phyloP scores from a whole-genome alignment of 805 yeast species.

The Teunomyces aglyptinius region DNA sequence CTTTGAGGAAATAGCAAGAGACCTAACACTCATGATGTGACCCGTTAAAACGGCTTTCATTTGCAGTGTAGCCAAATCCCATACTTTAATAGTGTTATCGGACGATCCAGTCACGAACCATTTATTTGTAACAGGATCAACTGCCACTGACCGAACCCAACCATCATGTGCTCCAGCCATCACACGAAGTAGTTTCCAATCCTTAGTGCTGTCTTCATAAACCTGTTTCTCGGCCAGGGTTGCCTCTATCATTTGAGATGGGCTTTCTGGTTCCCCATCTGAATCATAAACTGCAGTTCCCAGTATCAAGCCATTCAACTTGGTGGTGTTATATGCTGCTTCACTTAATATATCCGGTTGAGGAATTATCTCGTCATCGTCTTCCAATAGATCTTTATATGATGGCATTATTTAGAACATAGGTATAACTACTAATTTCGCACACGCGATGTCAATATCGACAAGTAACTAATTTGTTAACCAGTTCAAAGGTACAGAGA shows the following conservation, averaged over 20 bases:
- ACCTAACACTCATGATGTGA: conserved; percentile 86
- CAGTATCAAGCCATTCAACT: conserved; percentile 11
- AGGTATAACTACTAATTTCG: too few species aligned
- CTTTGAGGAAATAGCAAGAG: conserved; percentile 64
- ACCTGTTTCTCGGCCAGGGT: conserved; percentile 2
- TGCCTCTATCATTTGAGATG: neutral
- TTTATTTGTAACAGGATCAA: conserved; percentile 77
- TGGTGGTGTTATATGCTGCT: conserved; percentile 29
- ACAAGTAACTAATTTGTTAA: too few species aligned
- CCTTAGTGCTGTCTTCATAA: neutral
- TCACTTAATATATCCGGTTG: conserved; percentile 31
- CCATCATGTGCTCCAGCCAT: conserved; percentile 85
- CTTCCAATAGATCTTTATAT: conserved; percentile 1
- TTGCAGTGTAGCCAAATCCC: conserved; percentile 78
- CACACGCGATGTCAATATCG: too few species aligned
- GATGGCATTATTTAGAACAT: neutral
- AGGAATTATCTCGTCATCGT: conserved; percentile 15
- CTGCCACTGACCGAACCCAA: conserved; percentile 79
- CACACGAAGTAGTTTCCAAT: conserved; percentile 70
- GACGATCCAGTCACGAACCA: conserved; percentile 93
- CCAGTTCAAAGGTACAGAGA: too few species aligned
- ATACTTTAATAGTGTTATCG: conserved; percentile 84
- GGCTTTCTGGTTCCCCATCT: neutral
- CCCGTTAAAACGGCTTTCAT: conserved; percentile 80
- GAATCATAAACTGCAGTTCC: neutral